These are phyloP conservation scores for Quercus aquifolioides DNA, from an alignment of 306 rosid genomes.

Conservation along the genomic window DNA sequence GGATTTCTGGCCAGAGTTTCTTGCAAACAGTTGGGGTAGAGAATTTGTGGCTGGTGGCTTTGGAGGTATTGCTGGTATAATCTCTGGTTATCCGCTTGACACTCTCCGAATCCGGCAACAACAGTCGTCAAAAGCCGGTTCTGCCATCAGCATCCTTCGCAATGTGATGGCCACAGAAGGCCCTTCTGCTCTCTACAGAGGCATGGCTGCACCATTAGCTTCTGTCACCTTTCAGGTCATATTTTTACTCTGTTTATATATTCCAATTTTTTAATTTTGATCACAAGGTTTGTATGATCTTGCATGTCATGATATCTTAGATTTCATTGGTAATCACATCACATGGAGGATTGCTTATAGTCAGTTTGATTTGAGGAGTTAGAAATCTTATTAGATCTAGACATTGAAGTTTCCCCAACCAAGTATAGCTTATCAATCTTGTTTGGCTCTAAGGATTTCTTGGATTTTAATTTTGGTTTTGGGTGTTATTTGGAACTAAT, in stretches of 20 bases:
- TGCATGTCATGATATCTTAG: neutral
- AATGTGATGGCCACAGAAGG: conserved; percentile 57
- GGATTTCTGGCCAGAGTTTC: conserved; percentile 86
- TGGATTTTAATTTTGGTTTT: conserved; percentile 4
- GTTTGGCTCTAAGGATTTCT: neutral
- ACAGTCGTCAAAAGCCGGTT: conserved; percentile 35
- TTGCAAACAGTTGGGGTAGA: conserved; percentile 72
- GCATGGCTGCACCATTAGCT: conserved; percentile 85
- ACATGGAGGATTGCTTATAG: neutral
- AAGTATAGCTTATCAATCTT: neutral
- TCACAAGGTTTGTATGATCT: neutral
- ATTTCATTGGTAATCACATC: conserved; percentile 4
- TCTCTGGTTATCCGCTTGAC: conserved; percentile 84
- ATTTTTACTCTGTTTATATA: neutral
- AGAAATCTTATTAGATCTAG: conserved; percentile 11
- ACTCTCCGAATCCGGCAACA: conserved; percentile 70
- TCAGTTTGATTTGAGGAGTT: neutral
- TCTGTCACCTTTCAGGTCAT: conserved; percentile 85
- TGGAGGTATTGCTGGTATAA: conserved; percentile 82
- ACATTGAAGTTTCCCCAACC: neutral
- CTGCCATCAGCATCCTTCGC: conserved; percentile 55
- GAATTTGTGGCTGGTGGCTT: conserved; percentile 92
- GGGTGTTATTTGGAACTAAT: neutral
- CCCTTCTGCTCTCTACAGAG: conserved; percentile 66
- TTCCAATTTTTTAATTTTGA: neutral